Base-by-base conservation (phyloP, 208 protist genomes). In the Leishmania amazonensis region DNA sequence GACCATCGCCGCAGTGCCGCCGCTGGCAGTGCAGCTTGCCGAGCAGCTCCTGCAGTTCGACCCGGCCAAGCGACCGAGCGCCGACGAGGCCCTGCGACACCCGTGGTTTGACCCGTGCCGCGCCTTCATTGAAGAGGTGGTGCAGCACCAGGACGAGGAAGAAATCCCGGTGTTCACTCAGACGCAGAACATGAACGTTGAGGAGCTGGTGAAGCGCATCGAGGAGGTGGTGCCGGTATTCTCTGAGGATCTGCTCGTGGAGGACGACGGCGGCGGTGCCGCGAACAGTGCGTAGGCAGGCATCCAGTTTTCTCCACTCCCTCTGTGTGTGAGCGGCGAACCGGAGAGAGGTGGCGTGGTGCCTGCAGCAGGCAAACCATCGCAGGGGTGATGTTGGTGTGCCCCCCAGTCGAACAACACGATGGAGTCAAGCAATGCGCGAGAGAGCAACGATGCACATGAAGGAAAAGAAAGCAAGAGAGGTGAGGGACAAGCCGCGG, bases 191-290 rank as follows among this genome's bases (percentile, higher is more conserved):
- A 87, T 95, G 64, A 85, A 31, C 9, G 62, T 94, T 75, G 79
- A 89, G 54, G 85, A 92, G 73, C 83, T 95, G 28, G 86, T 96
- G 42, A 72, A 85, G 79, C 87, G 82, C 53, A 96, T 97, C 75
- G 94, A 96, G 78, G 88, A 93, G 75, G 54, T 93, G 15, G 91
- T 97, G n/a, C 94, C 94, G 35, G 81, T 96, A 13, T 97, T 97
- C 85, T 97, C 93, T 1, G 91, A 94, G 35, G 87, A 94, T 38
- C 81, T 97, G 35, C 86, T 97, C 15, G 84, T 93, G 45, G 91
- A 95, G 58, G 90, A 94, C 40, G 82, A 87, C 40, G 84, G 71
- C 42, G 53, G 60, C 15, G 83, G 21, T 19, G 77, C 73, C 42
- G 73, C 21, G 2, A 75, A 28, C 38, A 49, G 57, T 49, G 58